phyloP scores from a whole-genome alignment of 108 stramenopile genomes.

The Conticribra weissflogii region DNA sequence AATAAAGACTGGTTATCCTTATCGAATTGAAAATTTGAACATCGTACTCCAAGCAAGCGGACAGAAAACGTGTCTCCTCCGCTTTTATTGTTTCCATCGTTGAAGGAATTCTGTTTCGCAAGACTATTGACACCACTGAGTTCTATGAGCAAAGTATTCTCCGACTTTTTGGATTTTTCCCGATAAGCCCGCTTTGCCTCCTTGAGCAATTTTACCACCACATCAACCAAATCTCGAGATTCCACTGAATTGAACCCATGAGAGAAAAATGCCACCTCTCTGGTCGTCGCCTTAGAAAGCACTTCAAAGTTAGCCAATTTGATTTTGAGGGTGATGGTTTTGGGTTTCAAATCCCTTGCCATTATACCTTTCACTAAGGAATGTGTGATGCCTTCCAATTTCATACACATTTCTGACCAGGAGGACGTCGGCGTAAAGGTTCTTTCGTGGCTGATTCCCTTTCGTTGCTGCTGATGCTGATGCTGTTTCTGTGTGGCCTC shows the following conservation, averaged over 20 bases:
- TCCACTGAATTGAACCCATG: conserved; percentile 28
- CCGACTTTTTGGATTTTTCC: no score
- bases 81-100: conserved; percentile 4
- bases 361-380: conserved; percentile 66
- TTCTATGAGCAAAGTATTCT: no score
- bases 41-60: conserved; percentile 82
- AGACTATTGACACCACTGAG: no score
- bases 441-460: conserved; percentile 92
- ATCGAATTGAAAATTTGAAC: conserved; percentile 67
- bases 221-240: conserved; percentile 51
- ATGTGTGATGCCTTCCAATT: conserved; percentile 71
- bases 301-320: conserved; percentile 81
- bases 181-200: conserved; percentile 46
- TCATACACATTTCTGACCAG: conserved; percentile 62
- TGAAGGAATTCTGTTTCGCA: no score
- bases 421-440: conserved; percentile 75
- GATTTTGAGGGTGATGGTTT: conserved; percentile 84
- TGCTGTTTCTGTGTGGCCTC: no score
- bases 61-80: conserved; percentile 51
- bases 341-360: conserved; percentile 59
- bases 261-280: conserved; percentile 36
- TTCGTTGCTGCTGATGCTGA: no score
- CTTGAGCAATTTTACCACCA: conserved; percentile 53
- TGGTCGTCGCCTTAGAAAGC: conserved; percentile 34
- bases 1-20: conserved; percentile 43